Conservation (phyloP, 2,329 filamentous ascomycete genomes). For the Trichoderma sp. region DNA sequence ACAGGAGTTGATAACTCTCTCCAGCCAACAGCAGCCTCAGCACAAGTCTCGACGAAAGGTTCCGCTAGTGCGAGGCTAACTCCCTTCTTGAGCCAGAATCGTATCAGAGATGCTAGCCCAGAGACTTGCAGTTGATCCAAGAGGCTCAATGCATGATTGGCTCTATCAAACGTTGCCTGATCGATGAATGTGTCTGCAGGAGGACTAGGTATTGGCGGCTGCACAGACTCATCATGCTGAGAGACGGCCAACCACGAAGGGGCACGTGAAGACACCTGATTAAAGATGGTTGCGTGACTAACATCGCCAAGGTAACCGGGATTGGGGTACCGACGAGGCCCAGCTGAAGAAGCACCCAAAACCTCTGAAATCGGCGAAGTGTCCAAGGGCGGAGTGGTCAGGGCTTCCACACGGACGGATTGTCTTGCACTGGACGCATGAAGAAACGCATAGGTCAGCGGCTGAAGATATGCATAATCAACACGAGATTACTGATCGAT, state of each 20-base stretch:
- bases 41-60: constrained; percentile 2
- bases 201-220: neutral
- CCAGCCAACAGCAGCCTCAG: constrained; percentile 1
- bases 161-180: constrained; percentile 9
- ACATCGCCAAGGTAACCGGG: constrained; percentile 7
- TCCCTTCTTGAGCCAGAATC: constrained; percentile 15
- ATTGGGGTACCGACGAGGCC: constrained; percentile 6
- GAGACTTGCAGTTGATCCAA: constrained; percentile 8
- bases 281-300: constrained; percentile 12
- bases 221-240: neutral
- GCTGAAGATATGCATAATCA: neutral
- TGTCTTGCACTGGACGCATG: neutral
- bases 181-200: constrained; percentile 1
- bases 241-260: neutral
- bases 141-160: constrained; percentile 5
- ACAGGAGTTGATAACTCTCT: neutral
- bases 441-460: neutral
- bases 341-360: neutral
- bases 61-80: constrained; percentile 1
- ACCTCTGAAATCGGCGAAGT: constrained; percentile 5
- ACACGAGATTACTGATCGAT: neutral
- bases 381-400: constrained; percentile 8
- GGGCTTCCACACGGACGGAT: neutral
- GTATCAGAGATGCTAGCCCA: neutral
- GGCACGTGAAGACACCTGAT: constrained; percentile 14